Conservation (phyloP, 169 alveolate genomes). For the Eimeria necatrix region DNA sequence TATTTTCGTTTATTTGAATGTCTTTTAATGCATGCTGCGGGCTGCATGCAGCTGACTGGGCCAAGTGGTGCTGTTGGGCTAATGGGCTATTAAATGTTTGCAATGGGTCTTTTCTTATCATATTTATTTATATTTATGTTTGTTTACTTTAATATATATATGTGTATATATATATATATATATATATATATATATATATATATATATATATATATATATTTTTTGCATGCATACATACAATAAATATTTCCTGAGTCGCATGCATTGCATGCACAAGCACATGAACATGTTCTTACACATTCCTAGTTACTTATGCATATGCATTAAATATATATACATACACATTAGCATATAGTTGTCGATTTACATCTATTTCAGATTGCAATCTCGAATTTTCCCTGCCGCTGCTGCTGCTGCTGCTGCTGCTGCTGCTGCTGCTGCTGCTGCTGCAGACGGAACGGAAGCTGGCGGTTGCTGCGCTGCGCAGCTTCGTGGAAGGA, state of each 20-base stretch:
- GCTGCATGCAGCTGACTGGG: no score
- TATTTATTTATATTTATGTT: no score
- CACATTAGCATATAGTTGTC: no score
- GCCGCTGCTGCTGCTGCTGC: neutral
- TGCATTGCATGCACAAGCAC: no score
- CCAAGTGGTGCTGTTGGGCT: no score
- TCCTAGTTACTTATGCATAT: no score
- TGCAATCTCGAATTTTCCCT: neutral
- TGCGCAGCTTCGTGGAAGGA: constrained; percentile 62
- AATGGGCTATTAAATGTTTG: no score
- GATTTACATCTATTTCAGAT: no score
- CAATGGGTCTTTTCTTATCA: no score
- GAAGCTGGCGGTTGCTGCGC: neutral
- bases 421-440: constrained; percentile 23
- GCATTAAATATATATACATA: neutral
- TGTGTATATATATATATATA: neutral
- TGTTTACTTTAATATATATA: neutral
- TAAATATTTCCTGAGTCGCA: neutral
- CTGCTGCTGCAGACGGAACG: constrained; percentile 8
- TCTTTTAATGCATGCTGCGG: no score
- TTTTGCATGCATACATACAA: neutral
- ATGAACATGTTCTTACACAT: no score
- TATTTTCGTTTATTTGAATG: no score
- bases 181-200: neutral
- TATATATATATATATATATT: neutral